A percentile compares a stretch with the other conserved stretches of the same genome.
Evolutionary conservation across 2,329 filamentous ascomycete species (phyloP).

Genomic region (Clarireedia hainanense): DNA sequence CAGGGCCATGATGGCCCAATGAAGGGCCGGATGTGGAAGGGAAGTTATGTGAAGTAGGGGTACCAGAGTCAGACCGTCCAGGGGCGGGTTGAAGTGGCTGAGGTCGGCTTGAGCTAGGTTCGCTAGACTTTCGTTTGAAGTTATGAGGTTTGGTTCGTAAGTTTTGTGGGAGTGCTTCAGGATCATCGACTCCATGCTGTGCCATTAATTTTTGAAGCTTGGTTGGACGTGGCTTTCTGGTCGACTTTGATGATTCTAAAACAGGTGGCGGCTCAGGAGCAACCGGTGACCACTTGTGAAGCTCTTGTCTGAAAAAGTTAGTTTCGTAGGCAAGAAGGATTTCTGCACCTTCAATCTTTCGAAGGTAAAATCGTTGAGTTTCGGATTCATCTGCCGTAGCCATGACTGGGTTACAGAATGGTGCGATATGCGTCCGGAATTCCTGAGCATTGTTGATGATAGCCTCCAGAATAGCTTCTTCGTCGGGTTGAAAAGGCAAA

Average conservation of each 20-base stretch:
- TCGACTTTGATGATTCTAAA: constrained; percentile 80
- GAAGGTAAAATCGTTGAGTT: constrained; percentile 86
- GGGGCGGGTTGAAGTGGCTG: constrained; percentile 26
- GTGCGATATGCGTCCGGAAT: constrained; percentile 75
- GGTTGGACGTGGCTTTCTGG: constrained; percentile 88
- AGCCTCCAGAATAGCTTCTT: constrained; percentile 76
- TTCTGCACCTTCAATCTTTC: constrained; percentile 95
- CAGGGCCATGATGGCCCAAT: constrained; percentile 20
- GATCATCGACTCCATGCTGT: constrained; percentile 80
- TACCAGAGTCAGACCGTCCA: constrained; percentile 26
- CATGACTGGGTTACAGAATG: constrained; percentile 73
- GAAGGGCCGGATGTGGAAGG: constrained; percentile 12
- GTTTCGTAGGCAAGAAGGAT: constrained; percentile 87
- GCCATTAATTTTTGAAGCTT: constrained; percentile 94
- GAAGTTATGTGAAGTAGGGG: constrained; percentile 24
- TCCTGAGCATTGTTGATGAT: constrained; percentile 79
- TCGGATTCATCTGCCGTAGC: constrained; percentile 80
- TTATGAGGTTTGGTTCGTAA: constrained; percentile 27
- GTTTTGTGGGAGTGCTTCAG: constrained; percentile 80
- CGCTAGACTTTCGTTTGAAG: constrained; percentile 28
- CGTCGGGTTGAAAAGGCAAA: constrained; percentile 91
- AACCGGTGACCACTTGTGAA: constrained; percentile 91
- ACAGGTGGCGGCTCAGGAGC: constrained; percentile 80
- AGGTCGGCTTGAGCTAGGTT: constrained; percentile 23
- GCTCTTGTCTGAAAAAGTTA: constrained; percentile 93